These are phyloP conservation scores for Uromyces viciae-fabae DNA, from an alignment of 1,284 basidiomycete genomes.

Conservation along the genomic window DNA sequence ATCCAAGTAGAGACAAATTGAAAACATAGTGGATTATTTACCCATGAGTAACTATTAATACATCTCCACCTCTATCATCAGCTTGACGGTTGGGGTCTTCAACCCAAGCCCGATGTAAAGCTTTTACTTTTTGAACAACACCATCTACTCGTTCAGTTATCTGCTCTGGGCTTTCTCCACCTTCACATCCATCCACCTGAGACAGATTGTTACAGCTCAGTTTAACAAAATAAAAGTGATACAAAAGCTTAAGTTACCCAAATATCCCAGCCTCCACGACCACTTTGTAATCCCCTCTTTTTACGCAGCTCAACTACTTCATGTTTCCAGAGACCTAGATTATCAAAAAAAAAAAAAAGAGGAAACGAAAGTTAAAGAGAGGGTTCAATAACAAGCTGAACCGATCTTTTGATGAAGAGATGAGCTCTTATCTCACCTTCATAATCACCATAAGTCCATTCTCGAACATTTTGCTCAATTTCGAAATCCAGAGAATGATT, in stretches of 20 bases:
- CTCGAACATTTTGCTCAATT: slow-evolving; percentile 48
- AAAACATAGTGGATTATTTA: too few relatives aligned
- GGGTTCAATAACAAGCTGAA: slow-evolving; percentile 45
- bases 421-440: slow-evolving; percentile 46
- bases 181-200: slow-evolving; percentile 40
- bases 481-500: slow-evolving; percentile 8
- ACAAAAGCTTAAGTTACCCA: slow-evolving; percentile 45
- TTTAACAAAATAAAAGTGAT: background rate
- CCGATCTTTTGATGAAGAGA: slow-evolving; percentile 40
- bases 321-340: slow-evolving; percentile 40
- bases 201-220: background rate
- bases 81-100: slow-evolving; percentile 47
- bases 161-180: slow-evolving; percentile 23
- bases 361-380: slow-evolving; percentile 43
- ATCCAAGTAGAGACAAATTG: slow-evolving; percentile 31
- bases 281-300: slow-evolving; percentile 3
- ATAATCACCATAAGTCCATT: slow-evolving; percentile 50
- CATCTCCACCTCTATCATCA: slow-evolving; percentile 50
- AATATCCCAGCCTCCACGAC: slow-evolving; percentile 48
- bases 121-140: slow-evolving; percentile 47
- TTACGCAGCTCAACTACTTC: slow-evolving; percentile 19
- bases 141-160: background rate
- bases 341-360: background rate
- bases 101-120: slow-evolving; percentile 47
- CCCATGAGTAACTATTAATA: slow-evolving; percentile 51